A percentile compares a stretch with the other conserved stretches of the same genome.
Evolutionary conservation across 2,329 filamentous ascomycete genomes (phyloP).

Genomic region (Ophioceras dolichostomum): DNA sequence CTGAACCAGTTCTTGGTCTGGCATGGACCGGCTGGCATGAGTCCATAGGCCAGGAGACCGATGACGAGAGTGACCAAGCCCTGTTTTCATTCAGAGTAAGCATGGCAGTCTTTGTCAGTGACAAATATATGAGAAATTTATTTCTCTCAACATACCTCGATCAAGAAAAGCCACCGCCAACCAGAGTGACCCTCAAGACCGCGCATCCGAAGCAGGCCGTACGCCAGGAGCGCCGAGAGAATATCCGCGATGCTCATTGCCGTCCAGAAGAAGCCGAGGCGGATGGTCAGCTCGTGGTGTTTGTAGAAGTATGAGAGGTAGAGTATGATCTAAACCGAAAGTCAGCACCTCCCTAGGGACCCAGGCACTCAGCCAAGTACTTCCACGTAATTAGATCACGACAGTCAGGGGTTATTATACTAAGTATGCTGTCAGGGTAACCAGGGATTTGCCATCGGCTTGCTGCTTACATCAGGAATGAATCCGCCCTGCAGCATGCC

Average conservation of each 20-base stretch:
- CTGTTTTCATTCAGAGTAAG: constrained; percentile 9
- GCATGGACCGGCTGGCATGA: constrained; percentile 40
- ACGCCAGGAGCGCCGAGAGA: constrained; percentile 23
- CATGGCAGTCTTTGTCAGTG: too few relatives aligned
- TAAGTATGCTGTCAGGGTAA: too few relatives aligned
- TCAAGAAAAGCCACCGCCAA: constrained; percentile 40
- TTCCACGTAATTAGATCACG: too few relatives aligned
- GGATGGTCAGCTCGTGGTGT: constrained; percentile 23
- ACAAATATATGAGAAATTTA: too few relatives aligned
- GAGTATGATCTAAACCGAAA: constrained; percentile 24
- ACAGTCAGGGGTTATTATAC: too few relatives aligned
- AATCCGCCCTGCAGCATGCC: constrained; percentile 32
- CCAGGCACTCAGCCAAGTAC: too few relatives aligned
- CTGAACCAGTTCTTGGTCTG: constrained; percentile 42
- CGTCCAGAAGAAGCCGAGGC: constrained; percentile 28
- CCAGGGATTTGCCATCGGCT: too few relatives aligned
- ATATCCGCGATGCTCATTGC: constrained; percentile 27
- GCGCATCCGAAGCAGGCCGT: constrained; percentile 26
- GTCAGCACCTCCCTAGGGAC: too few relatives aligned
- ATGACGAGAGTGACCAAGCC: constrained; percentile 30
- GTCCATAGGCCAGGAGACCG: constrained; percentile 37
- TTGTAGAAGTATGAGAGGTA: constrained; percentile 33
- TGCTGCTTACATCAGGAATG: constrained; percentile 27
- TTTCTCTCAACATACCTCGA: constrained; percentile 36
- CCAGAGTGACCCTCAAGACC: constrained; percentile 21